Base-by-base conservation (phyloP, 441 rosid genomes). In the Jatropha multifida region DNA sequence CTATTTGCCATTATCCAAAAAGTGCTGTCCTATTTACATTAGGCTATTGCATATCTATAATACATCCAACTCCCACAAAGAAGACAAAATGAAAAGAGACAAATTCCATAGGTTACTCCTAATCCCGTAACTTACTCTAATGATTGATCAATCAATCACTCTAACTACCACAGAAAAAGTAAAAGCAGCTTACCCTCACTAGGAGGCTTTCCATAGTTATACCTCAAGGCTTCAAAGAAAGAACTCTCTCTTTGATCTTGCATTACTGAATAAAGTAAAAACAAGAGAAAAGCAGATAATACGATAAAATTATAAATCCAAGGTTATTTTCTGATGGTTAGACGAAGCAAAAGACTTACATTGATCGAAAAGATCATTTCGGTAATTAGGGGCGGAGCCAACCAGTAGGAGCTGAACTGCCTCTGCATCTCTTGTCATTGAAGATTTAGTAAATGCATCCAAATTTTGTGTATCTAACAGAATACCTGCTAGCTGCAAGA, bases 401-500 rank as follows among this genome's bases (percentile, higher is more conserved):
- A 83, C 90, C 46, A 81, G 79, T 15, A 88, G 86, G 69, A 90
- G 78, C 78, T 82, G 89, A 68, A 90, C 88, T 78, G 94, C 94
- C 74, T 86, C 90, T 15, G 89, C 81, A 77, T 86, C 92, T 86
- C 92, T 90, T 42, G 88, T 76, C 77, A 68, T 81, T 60, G 86
- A 73, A 60, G 76, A 48, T 63, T 77, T 79, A 77, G 77, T 78
- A 13, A 77, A 65, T 52, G 81, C 79, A 75, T 81, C 82, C 73
- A 88, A 77, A 68, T 88, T 90, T 70, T 78, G 78, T 17, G 92
- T 88, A 75, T 90, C 94, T 78, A 90, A 81, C 54, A 88, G 81
- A 69, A 90, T 83, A 52, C 90, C 92, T 12, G 92, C 87, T 82
- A 88, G 92, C 92, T 90, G 90, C 52, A 18, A 60, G 9, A 76